Conservation (phyloP, 2,329 filamentous ascomycete species). For the Talaromyces sp. region DNA sequence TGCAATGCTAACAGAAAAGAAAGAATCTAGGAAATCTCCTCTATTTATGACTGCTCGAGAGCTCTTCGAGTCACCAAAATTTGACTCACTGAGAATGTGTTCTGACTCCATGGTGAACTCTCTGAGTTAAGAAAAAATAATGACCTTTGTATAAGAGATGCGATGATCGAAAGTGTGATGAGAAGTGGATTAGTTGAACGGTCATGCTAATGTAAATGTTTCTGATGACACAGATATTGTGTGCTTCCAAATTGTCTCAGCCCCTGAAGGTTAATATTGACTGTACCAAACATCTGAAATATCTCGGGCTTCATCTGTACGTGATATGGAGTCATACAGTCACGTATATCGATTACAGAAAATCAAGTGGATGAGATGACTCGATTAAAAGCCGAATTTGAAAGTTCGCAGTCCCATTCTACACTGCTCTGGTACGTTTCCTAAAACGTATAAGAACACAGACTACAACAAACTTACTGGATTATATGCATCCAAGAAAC, state of each 20-base stretch:
- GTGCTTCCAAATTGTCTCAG: not conserved
- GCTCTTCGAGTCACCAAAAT: not conserved
- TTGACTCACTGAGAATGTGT: not conserved
- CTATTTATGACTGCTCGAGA: not conserved
- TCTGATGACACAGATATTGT: not conserved
- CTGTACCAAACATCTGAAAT: not conserved
- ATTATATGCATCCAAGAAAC: not conserved
- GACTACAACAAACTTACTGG: not conserved
- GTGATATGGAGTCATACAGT: not conserved
- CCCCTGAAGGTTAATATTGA: not conserved
- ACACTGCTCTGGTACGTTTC: not conserved
- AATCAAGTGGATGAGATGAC: not conserved
- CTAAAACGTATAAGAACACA: not conserved
- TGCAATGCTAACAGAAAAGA: not conserved
- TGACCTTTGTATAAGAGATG: not conserved
- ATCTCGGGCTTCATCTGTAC: not conserved
- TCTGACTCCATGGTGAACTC: not conserved
- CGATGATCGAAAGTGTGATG: not conserved
- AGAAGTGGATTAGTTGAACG: not conserved
- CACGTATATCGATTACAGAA: not conserved
- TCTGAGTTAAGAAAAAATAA: not conserved
- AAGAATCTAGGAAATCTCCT: not conserved
- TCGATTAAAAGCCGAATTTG: not conserved
- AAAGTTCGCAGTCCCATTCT: not conserved
- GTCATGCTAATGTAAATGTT: not conserved